Conservation (phyloP, 2,329 filamentous ascomycete genomes). For the Cladophialophora psammophila region DNA sequence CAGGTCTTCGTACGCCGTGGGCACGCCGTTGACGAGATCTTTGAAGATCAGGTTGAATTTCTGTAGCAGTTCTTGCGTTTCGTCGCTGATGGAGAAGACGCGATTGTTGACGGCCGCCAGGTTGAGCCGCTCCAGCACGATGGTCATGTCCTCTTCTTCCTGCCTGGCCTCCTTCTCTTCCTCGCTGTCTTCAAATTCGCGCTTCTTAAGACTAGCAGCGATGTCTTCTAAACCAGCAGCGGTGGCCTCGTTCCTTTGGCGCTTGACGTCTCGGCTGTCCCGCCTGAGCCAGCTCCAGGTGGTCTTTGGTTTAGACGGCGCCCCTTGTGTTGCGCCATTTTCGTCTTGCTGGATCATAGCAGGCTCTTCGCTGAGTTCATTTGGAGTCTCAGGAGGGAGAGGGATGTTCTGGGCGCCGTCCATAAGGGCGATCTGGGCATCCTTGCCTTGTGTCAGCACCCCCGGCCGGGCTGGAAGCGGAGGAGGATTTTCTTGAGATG, state of each 20-base stretch:
- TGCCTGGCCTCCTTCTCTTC: conserved; percentile 57
- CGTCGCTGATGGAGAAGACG: conserved; percentile 81
- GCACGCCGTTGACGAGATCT: conserved; percentile 89
- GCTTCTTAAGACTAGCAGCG: conserved; percentile 42
- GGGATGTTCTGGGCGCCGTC: conserved; percentile 58
- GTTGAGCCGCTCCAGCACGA: conserved; percentile 83
- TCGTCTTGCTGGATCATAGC: conserved; percentile 39
- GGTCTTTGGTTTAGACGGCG: conserved; percentile 32
- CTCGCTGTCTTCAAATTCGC: conserved; percentile 45
- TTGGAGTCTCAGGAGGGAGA: conserved; percentile 58
- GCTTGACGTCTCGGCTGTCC: conserved; percentile 47
- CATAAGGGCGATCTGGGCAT: conserved; percentile 56
- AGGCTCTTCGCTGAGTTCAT: conserved; percentile 46
- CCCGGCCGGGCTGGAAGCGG: conserved; percentile 48
- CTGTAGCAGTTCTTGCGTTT: conserved; percentile 80
- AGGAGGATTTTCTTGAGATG: conserved; percentile 53
- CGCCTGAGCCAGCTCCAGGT: conserved; percentile 51
- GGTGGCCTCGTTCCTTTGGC: conserved; percentile 44
- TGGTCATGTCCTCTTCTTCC: conserved; percentile 75
- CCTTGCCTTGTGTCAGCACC: conserved; percentile 43
- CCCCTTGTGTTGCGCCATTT: conserved; percentile 41
- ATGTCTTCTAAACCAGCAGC: conserved; percentile 43
- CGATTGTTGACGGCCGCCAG: conserved; percentile 84
- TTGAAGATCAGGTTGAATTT: conserved; percentile 91
- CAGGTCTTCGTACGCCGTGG: conserved; percentile 93